Evolutionary conservation across 148 eudicot genomes (phyloP).

Genomic region (Polygonum maritimum): DNA sequence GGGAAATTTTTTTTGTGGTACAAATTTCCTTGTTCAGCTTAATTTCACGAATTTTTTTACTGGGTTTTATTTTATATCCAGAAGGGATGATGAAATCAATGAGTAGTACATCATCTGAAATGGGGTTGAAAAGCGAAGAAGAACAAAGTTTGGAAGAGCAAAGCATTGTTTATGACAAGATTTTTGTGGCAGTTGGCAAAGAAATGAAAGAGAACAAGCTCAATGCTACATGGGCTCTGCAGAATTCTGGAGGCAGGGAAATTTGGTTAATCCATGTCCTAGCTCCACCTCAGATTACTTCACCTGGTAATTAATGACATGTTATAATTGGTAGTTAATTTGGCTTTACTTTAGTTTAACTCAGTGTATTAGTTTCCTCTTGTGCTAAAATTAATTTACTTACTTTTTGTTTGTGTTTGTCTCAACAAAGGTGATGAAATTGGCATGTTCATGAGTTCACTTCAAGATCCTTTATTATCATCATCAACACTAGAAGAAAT

Average conservation of each 20-base stretch:
- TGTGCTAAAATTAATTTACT: not conserved
- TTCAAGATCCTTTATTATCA: no score
- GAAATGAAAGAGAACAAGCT: conserved; percentile 26
- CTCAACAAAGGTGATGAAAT: no score
- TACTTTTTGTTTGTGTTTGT: not conserved
- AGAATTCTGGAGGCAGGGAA: conserved; percentile 26
- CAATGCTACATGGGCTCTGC: conserved; percentile 31
- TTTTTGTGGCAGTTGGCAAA: conserved; percentile 37
- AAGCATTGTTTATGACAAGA: conserved; percentile 26
- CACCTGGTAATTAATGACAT: not conserved
- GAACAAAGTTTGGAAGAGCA: conserved; percentile 25
- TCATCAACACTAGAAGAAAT: no score
- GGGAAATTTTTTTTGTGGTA: no score
- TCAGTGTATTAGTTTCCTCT: no score
- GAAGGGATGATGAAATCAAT: conserved; percentile 19
- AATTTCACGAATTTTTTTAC: not conserved
- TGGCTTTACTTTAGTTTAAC: no score
- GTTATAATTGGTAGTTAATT: no score
- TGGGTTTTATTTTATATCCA: not conserved
- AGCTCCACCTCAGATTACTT: not conserved
- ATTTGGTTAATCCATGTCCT: conserved; percentile 28
- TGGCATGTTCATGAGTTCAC: no score
- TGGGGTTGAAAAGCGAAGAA: conserved; percentile 16
- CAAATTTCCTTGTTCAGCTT: not conserved
- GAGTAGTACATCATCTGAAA: conserved; percentile 11